Percentiles rank a stretch among this genome's conserved stretches.
phyloP scores from a whole-genome alignment of 2,329 filamentous ascomycete genomes.

The Beauveria asiatica region DNA sequence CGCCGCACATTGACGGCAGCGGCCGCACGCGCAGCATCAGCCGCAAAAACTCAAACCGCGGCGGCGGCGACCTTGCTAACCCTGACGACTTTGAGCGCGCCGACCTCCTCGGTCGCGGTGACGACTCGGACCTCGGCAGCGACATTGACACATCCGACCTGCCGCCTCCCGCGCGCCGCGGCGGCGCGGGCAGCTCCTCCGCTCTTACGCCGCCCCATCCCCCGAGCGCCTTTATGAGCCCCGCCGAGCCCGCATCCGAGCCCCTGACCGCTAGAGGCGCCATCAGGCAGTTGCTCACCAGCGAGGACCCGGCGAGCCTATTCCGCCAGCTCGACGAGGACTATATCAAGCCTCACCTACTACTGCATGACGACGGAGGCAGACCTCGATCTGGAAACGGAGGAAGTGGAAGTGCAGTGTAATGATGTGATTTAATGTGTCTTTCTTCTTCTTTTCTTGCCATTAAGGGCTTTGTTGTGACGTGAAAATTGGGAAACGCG shows the following conservation, averaged over 20 bases:
- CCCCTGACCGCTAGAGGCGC: constrained; percentile 65
- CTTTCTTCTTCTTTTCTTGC: background rate
- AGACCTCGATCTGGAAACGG: constrained; percentile 13
- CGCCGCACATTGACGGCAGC: constrained; percentile 33
- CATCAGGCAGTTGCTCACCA: constrained; percentile 71
- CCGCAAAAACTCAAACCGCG: constrained; percentile 38
- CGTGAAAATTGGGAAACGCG: background rate
- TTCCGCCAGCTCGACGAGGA: constrained; percentile 92
- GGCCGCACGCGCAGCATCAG: constrained; percentile 38
- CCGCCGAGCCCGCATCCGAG: constrained; percentile 21
- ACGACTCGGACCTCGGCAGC: constrained; percentile 52
- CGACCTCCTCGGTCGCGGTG: constrained; percentile 46
- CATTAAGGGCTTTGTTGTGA: background rate
- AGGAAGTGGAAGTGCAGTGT: constrained; percentile 17
- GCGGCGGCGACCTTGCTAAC: constrained; percentile 14
- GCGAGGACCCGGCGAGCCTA: constrained; percentile 81
- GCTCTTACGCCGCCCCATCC: constrained; percentile 16
- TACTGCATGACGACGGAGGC: constrained; percentile 55
- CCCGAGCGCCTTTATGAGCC: constrained; percentile 23
- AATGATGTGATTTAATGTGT: background rate
- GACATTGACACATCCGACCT: constrained; percentile 61
- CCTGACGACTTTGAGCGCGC: constrained; percentile 43
- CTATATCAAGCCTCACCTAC: constrained; percentile 84
- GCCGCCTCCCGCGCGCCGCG: constrained; percentile 46
- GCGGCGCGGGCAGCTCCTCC: constrained; percentile 15